These are phyloP conservation scores for Pythium oligandrum DNA, from an alignment of 352 stramenopile genomes.

Conservation along the genomic window DNA sequence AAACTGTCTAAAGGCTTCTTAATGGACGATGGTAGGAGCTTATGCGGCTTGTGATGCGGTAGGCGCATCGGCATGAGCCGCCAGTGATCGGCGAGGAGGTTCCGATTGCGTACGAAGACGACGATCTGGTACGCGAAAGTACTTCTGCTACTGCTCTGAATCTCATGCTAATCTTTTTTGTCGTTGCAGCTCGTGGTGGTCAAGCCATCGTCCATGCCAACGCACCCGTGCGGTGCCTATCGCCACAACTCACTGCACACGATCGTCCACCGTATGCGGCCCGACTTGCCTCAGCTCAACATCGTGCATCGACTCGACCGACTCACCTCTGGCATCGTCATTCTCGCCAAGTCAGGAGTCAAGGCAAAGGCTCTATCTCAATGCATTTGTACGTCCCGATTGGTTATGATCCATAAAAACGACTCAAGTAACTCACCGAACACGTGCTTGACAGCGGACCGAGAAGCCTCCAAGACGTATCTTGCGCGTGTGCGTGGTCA, in stretches of 20 bases:
- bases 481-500: conserved; percentile 89
- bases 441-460: conserved; percentile 35
- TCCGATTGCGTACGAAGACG: conserved; percentile 69
- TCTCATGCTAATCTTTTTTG: conserved; percentile 5
- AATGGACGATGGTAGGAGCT: too few relatives aligned
- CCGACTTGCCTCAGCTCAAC: conserved; percentile 67
- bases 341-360: conserved; percentile 72
- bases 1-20: background rate
- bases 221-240: conserved; percentile 94
- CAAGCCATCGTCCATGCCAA: conserved; percentile 92
- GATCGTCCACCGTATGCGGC: conserved; percentile 67
- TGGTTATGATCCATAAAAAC: too few relatives aligned
- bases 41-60: background rate
- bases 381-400: conserved; percentile 50
- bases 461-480: conserved; percentile 92
- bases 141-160: too few relatives aligned
- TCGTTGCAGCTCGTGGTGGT: conserved; percentile 65
- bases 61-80: conserved; percentile 96
- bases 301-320: conserved; percentile 96
- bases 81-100: conserved; percentile 86
- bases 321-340: conserved; percentile 91
- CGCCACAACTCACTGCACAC: conserved; percentile 92
- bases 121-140: conserved; percentile 47
- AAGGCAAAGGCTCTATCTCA: conserved; percentile 71
- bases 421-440: background rate